Evolutionary conservation across 2,329 filamentous ascomycete species (phyloP).

Genomic region (Epichloe typhina): DNA sequence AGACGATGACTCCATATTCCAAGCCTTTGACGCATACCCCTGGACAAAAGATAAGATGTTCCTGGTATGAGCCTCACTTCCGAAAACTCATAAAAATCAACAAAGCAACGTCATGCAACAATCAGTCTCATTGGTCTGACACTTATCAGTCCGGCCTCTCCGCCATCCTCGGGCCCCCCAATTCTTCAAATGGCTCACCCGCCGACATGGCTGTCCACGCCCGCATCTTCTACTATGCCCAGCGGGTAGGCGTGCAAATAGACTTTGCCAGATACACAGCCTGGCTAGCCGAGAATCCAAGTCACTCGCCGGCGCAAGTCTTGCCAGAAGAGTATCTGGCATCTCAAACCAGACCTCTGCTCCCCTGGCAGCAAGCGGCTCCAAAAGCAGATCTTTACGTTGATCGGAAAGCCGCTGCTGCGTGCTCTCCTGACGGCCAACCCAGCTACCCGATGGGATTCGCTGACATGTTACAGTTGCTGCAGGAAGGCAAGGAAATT

Average conservation of each 20-base stretch:
- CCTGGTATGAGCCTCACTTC: conserved; percentile 32
- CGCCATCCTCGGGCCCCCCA: conserved; percentile 48
- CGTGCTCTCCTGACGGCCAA: conserved; percentile 21
- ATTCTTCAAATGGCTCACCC: conserved; percentile 33
- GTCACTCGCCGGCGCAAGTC: conserved; percentile 21
- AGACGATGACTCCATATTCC: conserved; percentile 34
- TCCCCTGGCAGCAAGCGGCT: conserved; percentile 36
- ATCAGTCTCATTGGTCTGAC: not conserved
- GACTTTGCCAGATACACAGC: conserved; percentile 55
- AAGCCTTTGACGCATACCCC: conserved; percentile 50
- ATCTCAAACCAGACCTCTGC: conserved; percentile 6
- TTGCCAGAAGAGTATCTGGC: conserved; percentile 21
- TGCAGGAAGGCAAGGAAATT: conserved; percentile 69
- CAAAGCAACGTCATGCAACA: not conserved
- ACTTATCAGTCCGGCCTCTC: conserved; percentile 39
- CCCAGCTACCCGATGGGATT: conserved; percentile 74
- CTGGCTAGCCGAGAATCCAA: conserved; percentile 36
- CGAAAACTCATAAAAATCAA: not conserved
- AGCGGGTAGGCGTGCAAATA: conserved; percentile 37
- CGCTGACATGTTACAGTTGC: conserved; percentile 72
- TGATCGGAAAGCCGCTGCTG: conserved; percentile 21
- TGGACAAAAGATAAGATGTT: conserved; percentile 58
- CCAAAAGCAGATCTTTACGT: conserved; percentile 34
- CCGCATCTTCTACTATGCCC: conserved; percentile 53
- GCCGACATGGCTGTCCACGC: conserved; percentile 50